These are phyloP conservation scores for Nyssa sinensis DNA, from an alignment of 148 eudicot species.

Conservation along the genomic window DNA sequence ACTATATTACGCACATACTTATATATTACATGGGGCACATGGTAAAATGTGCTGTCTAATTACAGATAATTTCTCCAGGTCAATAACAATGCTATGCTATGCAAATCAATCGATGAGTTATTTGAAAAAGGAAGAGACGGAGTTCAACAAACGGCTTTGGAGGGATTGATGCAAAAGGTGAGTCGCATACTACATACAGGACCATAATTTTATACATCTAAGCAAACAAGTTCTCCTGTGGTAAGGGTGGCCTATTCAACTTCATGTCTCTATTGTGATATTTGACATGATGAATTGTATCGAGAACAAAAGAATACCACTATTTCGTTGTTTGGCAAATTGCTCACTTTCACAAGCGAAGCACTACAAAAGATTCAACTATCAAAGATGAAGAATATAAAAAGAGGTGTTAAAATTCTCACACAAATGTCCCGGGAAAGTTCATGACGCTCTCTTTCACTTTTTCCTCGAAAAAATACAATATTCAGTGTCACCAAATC, in stretches of 20 bases:
- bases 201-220: background rate
- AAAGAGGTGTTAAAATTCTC: no score
- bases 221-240: background rate
- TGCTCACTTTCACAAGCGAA: no score
- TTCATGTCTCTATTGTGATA: background rate
- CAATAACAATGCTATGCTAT: conserved; percentile 67
- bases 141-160: conserved; percentile 47
- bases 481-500: no score
- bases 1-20: no score
- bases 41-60: conserved; percentile 12
- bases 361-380: no score
- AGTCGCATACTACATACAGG: conserved; percentile 15
- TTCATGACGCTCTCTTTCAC: no score
- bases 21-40: no score
- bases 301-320: no score
- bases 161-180: conserved; percentile 66
- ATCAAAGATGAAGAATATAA: no score
- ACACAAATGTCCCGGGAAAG: no score
- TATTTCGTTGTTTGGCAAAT: no score
- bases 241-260: background rate
- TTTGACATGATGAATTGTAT: background rate
- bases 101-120: conserved; percentile 73
- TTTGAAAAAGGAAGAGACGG: conserved; percentile 56
- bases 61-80: conserved; percentile 46
- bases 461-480: no score